Base-by-base conservation (phyloP, 169 alveolate species). In the Plasmodium adleri region DNA sequence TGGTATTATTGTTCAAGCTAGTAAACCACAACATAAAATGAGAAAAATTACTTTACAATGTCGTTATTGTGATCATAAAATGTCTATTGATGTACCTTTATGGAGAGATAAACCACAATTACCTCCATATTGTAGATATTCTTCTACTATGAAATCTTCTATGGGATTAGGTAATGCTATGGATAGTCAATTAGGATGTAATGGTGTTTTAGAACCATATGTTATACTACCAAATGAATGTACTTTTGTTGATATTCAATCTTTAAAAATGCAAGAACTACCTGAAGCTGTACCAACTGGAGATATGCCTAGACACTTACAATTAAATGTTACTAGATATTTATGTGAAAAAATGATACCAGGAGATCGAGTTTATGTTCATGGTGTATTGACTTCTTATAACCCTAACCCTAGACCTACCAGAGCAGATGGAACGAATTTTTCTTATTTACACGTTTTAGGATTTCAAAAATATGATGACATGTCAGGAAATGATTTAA, bases 241-340 rank as follows among this genome's bases (percentile, higher is more conserved):
- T 88, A 96, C 96, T 13, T 98, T 93, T 90, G 97, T 97, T 32
- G 99, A 99, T 91, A 97, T 97, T 32, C 99, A 99, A 95, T 93
- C 96, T 2, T 93, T 98, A 58, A 98, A 98, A 94, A 92, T 99
- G 64, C 99, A 99, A 90, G 99, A 99, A 90, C 96, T 98, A 17
- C 99, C 99, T n/a, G 99, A 99, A 92, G 98, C 97, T 75, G 99
- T 95, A 32, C 97, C 98, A 13, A 93, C 97, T 8, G 98, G 98
- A 13, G 98, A 96, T 72, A 96, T 96, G 98, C 98, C 98, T 8
- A 92, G 97, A 88, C 99, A 74, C 92, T 92, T 95, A 88, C 96
- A 76, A 87, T 96, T 72, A 88, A 95, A 92, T 94, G 98, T 92
- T 96, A 97, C 96, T 22, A 95, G 99, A 72, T 92, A 96, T 74